Conservation (phyloP, 805 yeast genomes). For the Yamadazyma tumulicola region DNA sequence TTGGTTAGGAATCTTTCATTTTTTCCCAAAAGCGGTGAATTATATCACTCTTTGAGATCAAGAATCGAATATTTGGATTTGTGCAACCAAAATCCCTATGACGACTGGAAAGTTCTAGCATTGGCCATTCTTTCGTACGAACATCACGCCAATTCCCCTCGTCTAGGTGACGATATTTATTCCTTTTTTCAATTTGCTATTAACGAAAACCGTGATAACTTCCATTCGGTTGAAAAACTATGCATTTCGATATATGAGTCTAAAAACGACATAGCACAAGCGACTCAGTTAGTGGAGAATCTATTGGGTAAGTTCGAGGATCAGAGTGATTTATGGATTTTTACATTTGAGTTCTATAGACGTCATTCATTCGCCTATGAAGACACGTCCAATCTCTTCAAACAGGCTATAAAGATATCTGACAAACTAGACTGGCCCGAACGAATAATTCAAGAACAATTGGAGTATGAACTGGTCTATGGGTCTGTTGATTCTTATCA, state of each 20-base stretch:
- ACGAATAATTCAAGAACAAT: conserved; percentile 43
- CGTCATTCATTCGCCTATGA: conserved; percentile 19
- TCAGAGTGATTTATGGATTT: conserved; percentile 49
- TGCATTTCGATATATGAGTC: conserved; percentile 31
- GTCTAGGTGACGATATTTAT: conserved; percentile 15
- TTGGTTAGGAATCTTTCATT: conserved; percentile 13
- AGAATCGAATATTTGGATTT: conserved; percentile 14
- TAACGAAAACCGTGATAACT: conserved; percentile 25
- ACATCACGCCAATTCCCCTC: conserved; percentile 1
- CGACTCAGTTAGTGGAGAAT: conserved; percentile 19
- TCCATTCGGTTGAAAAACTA: conserved; percentile 44
- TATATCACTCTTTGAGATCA: conserved; percentile 10
- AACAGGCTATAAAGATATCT: conserved; percentile 25
- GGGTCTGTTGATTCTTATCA: conserved; percentile 25
- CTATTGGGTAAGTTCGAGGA: conserved; percentile 22
- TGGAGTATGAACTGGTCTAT: conserved; percentile 30
- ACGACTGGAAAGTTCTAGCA: conserved; percentile 33
- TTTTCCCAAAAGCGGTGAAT: conserved; percentile 5
- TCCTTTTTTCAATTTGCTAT: conserved; percentile 24
- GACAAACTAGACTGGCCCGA: conserved; percentile 49
- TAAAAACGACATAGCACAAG: conserved; percentile 24
- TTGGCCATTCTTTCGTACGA: conserved; percentile 19
- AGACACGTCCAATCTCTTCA: conserved; percentile 24
- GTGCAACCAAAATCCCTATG: conserved; percentile 16
- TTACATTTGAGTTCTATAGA: conserved; percentile 38